Percentiles rank a stretch among this genome's conserved stretches.
These are phyloP conservation scores for Cardamine occulta DNA, from an alignment of 345 rosid genomes.

Conservation along the genomic window DNA sequence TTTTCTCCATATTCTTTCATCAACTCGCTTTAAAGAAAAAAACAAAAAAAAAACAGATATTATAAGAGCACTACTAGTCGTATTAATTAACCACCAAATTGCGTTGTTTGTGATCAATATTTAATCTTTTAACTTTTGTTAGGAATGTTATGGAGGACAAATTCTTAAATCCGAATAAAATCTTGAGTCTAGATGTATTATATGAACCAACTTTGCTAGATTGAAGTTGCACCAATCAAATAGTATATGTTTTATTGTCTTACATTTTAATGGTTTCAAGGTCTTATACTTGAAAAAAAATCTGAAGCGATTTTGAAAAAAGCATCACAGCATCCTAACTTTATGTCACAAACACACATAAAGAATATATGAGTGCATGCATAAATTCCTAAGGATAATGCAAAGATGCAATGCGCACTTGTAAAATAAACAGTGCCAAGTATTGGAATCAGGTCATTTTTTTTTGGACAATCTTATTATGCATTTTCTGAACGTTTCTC, in stretches of 20 bases:
- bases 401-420: conserved; percentile 32
- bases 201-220: background rate
- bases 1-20: conserved; percentile 68
- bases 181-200: background rate
- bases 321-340: background rate
- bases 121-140: background rate
- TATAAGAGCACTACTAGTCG: background rate
- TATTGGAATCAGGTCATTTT: background rate
- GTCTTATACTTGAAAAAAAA: background rate
- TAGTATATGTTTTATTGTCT: background rate
- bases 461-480: background rate
- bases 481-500: too few relatives aligned
- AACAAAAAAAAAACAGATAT: background rate
- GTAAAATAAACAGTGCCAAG: conserved; percentile 9
- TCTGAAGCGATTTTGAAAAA: background rate
- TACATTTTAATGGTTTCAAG: conserved; percentile 5
- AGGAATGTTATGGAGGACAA: background rate
- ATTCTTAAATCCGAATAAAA: background rate
- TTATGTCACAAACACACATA: background rate
- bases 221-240: conserved; percentile 1
- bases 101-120: too few relatives aligned
- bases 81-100: too few relatives aligned
- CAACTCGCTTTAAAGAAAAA: conserved; percentile 44
- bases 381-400: conserved; percentile 20
- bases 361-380: conserved; percentile 19